Evolutionary conservation across 2,329 filamentous ascomycete species (phyloP), one percentile per base, ranked within the genome.

Genomic region (Calonectria pauciramosa): DNA sequence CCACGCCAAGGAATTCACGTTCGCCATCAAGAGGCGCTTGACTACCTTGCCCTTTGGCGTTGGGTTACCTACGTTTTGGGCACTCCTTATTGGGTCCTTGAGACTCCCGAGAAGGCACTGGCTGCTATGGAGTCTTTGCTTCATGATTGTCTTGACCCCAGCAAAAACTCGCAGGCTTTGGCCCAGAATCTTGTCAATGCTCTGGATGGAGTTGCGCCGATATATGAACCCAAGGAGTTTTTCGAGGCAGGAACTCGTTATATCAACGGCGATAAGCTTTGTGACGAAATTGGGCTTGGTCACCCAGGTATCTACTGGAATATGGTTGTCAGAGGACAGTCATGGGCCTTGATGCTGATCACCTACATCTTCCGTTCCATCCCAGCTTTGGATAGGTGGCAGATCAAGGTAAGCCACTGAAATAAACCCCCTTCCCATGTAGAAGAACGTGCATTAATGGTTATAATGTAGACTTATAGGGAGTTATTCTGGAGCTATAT

Each of bases 41-140:
- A 74, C 23, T 74, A 74, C 41, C 36, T 74, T 11, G 72, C 72
- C 6, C 49, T 74, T 2, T 74, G 72, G 72, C 30, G 68, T 14
- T 74, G 68, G 68, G 60, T 74, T 7, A 60, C 59, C 0, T 71
- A 71, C n/a, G 60, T 69, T 13, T 30, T 69, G 8, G 67, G 67
- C 6, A 69, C 67, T 23, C 67, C 67, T 5, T 34, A 59, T 4
- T 69, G 54, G 52, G 67, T 69, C 2, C 67, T 69, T 20, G 67
- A 69, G 36, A 69, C 67, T 11, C 67, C 67, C 2, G 38, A 69
- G 38, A 47, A 28, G 3, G 67, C 67, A 2, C 26, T 69, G 16
- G 67, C 67, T 3, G 32, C 67, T 8, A 69, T 69, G 67, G 52
- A 69, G 14, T 69, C 67, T 18, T 16, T 69, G 26, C 11, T 69